Evolutionary conservation across 768 basidiomycete species (phyloP).

Genomic region (Naganishia friedmannii): DNA sequence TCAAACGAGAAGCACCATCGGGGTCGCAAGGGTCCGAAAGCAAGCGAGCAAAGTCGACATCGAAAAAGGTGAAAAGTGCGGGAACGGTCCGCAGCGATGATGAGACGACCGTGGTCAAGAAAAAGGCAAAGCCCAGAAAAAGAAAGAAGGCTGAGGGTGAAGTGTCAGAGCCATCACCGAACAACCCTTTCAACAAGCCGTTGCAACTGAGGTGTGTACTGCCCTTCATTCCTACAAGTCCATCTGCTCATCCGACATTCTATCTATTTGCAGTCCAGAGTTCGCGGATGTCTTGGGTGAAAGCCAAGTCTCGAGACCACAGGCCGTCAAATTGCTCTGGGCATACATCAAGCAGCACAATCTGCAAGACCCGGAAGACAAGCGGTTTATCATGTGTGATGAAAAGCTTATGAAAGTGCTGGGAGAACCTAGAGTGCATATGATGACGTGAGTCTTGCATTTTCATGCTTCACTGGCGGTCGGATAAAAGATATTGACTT

Average conservation of each 20-base stretch:
- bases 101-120: slow-evolving; percentile 46
- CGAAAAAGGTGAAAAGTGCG: slow-evolving; percentile 49
- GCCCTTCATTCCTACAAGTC: neutral
- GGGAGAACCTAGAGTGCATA: slow-evolving; percentile 70
- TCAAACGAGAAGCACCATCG: slow-evolving; percentile 34
- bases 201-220: slow-evolving; percentile 55
- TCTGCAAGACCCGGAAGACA: slow-evolving; percentile 80
- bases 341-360: slow-evolving; percentile 75
- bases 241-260: neutral
- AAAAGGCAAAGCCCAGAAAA: slow-evolving; percentile 54
- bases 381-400: slow-evolving; percentile 82
- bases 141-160: slow-evolving; percentile 54
- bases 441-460: slow-evolving; percentile 60
- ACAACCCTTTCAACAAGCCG: slow-evolving; percentile 54
- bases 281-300: slow-evolving; percentile 67
- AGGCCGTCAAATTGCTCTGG: slow-evolving; percentile 88
- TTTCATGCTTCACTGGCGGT: neutral
- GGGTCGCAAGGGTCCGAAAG: slow-evolving; percentile 1
- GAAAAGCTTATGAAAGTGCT: slow-evolving; percentile 69
- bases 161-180: slow-evolving; percentile 33
- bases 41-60: slow-evolving; percentile 46
- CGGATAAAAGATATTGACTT: neutral
- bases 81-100: slow-evolving; percentile 44
- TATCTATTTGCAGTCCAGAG: slow-evolving; percentile 49
- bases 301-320: slow-evolving; percentile 73